A percentile compares a stretch with the other conserved stretches of the same genome.
phyloP scores from a whole-genome alignment of 148 eudicot species.

The Bassia scoparia region DNA sequence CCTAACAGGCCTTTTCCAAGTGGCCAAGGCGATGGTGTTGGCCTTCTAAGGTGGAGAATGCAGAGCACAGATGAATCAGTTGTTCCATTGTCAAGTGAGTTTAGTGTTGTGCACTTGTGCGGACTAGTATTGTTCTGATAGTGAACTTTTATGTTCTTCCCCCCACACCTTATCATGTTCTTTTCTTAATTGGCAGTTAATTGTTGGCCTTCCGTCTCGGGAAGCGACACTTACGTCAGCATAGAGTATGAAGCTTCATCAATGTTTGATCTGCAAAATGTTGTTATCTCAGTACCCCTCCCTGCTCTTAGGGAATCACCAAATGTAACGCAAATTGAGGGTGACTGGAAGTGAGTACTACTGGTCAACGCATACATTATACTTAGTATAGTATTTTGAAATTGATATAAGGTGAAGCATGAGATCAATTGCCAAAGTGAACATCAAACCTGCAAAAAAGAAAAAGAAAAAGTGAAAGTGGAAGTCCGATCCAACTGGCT shows the following conservation, averaged over 20 bases:
- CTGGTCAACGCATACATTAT: neutral
- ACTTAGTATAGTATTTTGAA: no score
- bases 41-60: slow-evolving; percentile 93
- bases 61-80: slow-evolving; percentile 79
- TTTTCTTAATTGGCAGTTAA: slow-evolving; percentile 53
- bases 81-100: slow-evolving; percentile 90
- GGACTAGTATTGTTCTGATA: neutral
- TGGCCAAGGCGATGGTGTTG: slow-evolving; percentile 91
- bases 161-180: neutral
- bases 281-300: slow-evolving; percentile 92
- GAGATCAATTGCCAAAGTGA: neutral
- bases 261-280: slow-evolving; percentile 84
- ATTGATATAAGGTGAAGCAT: no score
- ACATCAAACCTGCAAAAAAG: no score
- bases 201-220: slow-evolving; percentile 99
- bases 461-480: no score
- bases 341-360: slow-evolving; percentile 80
- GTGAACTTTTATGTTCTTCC: neutral
- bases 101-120: slow-evolving; percentile 5
- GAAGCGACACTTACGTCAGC: slow-evolving; percentile 84
- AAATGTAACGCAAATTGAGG: slow-evolving; percentile 79
- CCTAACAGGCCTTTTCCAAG: slow-evolving; percentile 84
- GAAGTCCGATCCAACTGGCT: no score
- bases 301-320: slow-evolving; percentile 97
- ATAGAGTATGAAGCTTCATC: slow-evolving; percentile 92